Conservation (phyloP, 2,329 filamentous ascomycete genomes). For the Zymoseptoria brevis region DNA sequence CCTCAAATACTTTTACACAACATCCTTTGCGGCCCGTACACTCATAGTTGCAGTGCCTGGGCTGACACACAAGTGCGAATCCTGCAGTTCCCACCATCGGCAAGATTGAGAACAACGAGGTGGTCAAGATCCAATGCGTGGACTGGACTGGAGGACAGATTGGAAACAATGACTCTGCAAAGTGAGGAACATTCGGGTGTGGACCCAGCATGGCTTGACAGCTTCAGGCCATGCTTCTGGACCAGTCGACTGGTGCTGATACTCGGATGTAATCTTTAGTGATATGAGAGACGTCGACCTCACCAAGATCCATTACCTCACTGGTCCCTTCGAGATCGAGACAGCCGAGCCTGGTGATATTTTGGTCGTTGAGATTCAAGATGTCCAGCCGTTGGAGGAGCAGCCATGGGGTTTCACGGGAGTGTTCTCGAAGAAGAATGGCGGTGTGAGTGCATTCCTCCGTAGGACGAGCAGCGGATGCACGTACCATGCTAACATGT, state of each 20-base stretch:
- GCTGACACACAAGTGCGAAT: conserved; percentile 1
- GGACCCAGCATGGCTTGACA: background rate
- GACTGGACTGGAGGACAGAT: conserved; percentile 75
- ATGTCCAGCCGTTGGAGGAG: conserved; percentile 80
- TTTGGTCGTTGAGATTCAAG: conserved; percentile 80
- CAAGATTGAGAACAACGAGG: conserved; percentile 72
- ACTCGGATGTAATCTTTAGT: background rate
- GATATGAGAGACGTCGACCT: conserved; percentile 57
- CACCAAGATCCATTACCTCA: conserved; percentile 78
- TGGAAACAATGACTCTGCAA: conserved; percentile 70
- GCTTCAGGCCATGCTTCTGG: background rate
- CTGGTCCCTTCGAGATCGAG: conserved; percentile 80
- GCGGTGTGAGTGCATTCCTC: conserved; percentile 47
- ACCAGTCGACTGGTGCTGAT: background rate
- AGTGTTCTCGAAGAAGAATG: conserved; percentile 70
- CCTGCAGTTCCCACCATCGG: conserved; percentile 64
- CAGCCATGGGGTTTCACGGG: conserved; percentile 88
- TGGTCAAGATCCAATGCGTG: conserved; percentile 87
- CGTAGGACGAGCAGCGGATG: background rate
- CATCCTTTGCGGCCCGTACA: background rate
- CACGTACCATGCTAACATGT: background rate
- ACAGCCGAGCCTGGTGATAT: conserved; percentile 78
- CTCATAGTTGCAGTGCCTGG: background rate
- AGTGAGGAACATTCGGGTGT: background rate
- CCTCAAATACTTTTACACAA: conserved; percentile 57